Evolutionary conservation across 495 filamentous ascomycete genomes (phyloP), one percentile per base, ranked within the genome.

Genomic region (Xeromyces bisporus): DNA sequence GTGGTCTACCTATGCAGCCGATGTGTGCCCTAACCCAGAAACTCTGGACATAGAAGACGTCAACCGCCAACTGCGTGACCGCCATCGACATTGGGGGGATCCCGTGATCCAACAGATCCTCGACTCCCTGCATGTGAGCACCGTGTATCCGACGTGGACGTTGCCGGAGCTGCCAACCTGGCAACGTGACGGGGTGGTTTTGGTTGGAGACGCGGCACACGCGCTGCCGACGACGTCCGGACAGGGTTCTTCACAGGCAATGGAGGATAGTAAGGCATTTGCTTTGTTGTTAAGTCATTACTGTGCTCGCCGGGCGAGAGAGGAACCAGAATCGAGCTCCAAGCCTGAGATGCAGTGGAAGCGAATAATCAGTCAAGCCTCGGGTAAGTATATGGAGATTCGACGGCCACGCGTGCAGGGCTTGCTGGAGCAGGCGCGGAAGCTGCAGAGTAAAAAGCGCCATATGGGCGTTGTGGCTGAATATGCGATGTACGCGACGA

Each of bases 101-200:
- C 68, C 68, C 0, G 54, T 66, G 10, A 46, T 74, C 15, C 52
- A 53, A 25, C 45, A 53, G 15, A 55, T 71, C 24, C 33, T 72
- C 3, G 26, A 38, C 7, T 52, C 53, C 0, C 39, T 55, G 0
- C 31, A 46, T 1, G 50, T 71, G 3, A 41, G 66, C 23, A 59
- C 42, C 38, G 53, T 71, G 35, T 71, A 69, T 37, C 67, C 67
- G 13, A 66, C 57, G 7, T 72, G 64, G 60, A 64, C 58, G 3
- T 46, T 56, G 2, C 60, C 60, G 3, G 44, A 54, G 14, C 55
- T 73, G 16, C 60, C 63, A 6, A 53, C 46, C 8, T 71, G 63
- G 64, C 50, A 53, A 18, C 41, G 48, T 4, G 42, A 53, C 34
- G 53, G 59, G 0, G 44, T 60, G 10, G 47, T 65, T 15, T 44